Evolutionary conservation across 768 basidiomycete genomes (phyloP).

Genomic region (Podaxis rugospora): DNA sequence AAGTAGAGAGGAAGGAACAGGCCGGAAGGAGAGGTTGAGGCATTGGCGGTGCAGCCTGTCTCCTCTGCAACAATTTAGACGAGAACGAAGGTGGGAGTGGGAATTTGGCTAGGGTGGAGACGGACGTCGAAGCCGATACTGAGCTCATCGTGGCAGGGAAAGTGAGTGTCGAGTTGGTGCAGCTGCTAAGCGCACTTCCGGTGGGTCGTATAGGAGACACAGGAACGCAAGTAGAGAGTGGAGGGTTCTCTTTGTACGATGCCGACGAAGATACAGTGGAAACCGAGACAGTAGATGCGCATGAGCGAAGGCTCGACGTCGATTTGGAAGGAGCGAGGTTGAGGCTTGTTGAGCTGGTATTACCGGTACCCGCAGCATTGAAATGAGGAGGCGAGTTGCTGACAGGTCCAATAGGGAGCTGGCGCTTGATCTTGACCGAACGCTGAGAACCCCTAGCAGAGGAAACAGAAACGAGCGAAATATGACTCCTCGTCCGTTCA

Average conservation of each 20-base stretch:
- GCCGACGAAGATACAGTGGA: not conserved
- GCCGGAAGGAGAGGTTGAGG: not conserved
- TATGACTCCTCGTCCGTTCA: not conserved
- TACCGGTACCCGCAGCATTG: not conserved
- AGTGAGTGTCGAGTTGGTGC: not conserved
- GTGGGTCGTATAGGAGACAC: not conserved
- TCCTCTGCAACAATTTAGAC: not conserved
- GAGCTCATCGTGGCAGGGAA: not conserved
- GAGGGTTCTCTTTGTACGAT: not conserved
- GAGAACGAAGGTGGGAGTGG: constrained; percentile 9
- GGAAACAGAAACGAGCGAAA: not conserved
- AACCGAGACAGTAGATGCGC: not conserved
- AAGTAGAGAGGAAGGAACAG: not conserved
- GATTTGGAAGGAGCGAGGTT: not conserved
- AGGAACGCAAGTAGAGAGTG: not conserved
- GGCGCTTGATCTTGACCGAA: constrained; percentile 2
- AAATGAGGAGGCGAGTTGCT: not conserved
- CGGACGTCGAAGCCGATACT: constrained; percentile 1
- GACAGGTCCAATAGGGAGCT: constrained; percentile 4
- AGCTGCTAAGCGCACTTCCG: not conserved
- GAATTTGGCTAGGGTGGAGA: constrained; percentile 6
- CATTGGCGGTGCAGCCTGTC: constrained; percentile 2
- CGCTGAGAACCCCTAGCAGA: not conserved
- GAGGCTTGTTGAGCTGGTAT: not conserved
- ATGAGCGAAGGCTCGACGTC: not conserved